These are phyloP conservation scores for Nemania abortiva DNA, from an alignment of 2,329 filamentous ascomycete species.

Conservation along the genomic window DNA sequence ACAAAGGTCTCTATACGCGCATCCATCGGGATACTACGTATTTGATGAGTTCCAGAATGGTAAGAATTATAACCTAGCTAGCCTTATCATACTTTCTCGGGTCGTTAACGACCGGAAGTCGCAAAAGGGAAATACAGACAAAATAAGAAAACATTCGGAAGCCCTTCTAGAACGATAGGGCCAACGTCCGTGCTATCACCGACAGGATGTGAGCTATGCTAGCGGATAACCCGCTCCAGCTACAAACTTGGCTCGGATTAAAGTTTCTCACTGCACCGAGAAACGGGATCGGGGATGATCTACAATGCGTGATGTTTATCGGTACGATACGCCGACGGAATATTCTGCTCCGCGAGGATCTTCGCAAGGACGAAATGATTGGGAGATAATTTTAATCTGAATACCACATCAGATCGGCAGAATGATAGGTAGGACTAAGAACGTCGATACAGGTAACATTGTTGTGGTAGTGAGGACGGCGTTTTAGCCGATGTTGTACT, in stretches of 20 bases:
- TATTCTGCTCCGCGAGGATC: constrained; percentile 20
- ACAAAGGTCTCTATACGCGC: background rate
- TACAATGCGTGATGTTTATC: background rate
- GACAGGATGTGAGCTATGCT: background rate
- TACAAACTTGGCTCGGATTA: constrained; percentile 8
- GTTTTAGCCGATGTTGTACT: background rate
- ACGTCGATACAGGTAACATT: background rate
- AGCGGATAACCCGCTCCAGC: background rate
- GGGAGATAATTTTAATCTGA: background rate
- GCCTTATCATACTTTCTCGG: background rate
- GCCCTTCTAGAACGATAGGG: background rate
- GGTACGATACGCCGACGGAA: constrained; percentile 24
- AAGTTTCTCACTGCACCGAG: background rate
- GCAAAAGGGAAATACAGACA: background rate
- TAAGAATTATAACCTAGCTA: background rate
- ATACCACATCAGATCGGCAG: constrained; percentile 6
- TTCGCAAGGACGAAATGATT: constrained; percentile 3
- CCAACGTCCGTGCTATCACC: background rate
- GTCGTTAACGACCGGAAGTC: background rate
- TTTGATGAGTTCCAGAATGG: background rate
- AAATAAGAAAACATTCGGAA: background rate
- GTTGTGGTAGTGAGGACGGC: background rate
- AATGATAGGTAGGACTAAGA: background rate
- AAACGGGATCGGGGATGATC: constrained; percentile 9
- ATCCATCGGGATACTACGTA: background rate